These are phyloP conservation scores for Sphaerulina musiva DNA, from an alignment of 2,329 filamentous ascomycete species.

Conservation along the genomic window DNA sequence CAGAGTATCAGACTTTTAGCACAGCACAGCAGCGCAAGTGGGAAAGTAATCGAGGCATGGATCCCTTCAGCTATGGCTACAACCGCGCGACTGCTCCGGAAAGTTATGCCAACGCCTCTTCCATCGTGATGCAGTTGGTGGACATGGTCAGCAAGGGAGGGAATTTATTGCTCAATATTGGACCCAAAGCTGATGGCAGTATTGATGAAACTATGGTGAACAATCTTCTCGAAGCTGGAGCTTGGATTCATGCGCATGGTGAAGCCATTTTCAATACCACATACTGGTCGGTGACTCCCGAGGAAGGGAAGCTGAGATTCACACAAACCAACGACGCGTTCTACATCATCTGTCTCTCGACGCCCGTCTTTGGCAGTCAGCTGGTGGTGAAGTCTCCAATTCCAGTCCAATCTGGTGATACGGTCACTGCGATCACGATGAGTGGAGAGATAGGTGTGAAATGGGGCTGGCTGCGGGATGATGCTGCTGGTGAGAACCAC, in stretches of 20 bases:
- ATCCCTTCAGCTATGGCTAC: slow-evolving; percentile 21
- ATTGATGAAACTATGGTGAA: slow-evolving; percentile 33
- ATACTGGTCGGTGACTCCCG: slow-evolving; percentile 46
- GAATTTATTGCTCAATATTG: slow-evolving; percentile 26
- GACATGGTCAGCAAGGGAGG: slow-evolving; percentile 28
- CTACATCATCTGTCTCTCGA: slow-evolving; percentile 43
- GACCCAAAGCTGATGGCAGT: slow-evolving; percentile 19
- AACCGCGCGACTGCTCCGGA: slow-evolving; percentile 12
- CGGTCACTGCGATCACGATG: slow-evolving; percentile 41
- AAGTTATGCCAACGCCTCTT: slow-evolving; percentile 21
- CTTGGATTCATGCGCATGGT: slow-evolving; percentile 48
- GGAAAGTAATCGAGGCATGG: slow-evolving; percentile 23
- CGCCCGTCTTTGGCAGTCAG: slow-evolving; percentile 35
- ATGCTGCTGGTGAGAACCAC: slow-evolving; percentile 19
- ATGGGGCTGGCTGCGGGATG: slow-evolving; percentile 20
- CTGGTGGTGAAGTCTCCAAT: slow-evolving; percentile 41
- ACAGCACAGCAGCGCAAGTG: slow-evolving; percentile 14
- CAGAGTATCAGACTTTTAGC: slow-evolving; percentile 14
- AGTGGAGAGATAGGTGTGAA: slow-evolving; percentile 26
- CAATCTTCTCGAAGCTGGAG: slow-evolving; percentile 46
- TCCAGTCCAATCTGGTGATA: slow-evolving; percentile 44
- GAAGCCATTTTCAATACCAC: slow-evolving; percentile 54
- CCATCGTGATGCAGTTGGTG: slow-evolving; percentile 12
- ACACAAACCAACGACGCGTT: slow-evolving; percentile 50
- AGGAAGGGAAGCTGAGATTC: slow-evolving; percentile 45